Conservation (phyloP, 805 yeast species). For the Wickerhamiella slavikovae region DNA sequence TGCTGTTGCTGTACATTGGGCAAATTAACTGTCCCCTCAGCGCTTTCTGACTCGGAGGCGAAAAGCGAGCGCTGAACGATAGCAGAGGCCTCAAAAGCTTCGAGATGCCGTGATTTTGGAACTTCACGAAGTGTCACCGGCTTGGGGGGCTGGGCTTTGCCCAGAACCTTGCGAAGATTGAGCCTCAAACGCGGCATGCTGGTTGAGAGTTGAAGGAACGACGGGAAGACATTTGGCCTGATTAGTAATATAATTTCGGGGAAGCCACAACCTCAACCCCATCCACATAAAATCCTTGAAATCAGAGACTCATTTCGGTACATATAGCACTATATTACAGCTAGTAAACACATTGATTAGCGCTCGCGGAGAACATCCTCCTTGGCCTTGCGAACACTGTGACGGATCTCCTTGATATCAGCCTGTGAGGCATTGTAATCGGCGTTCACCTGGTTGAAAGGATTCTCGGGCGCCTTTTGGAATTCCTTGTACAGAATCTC, state of each 20-base stretch:
- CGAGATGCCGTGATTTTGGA: too few species aligned
- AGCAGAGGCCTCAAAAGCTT: constrained; percentile 1
- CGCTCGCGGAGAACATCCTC: constrained; percentile 19
- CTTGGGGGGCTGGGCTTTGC: constrained; percentile 10
- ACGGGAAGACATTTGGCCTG: too few species aligned
- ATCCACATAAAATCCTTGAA: too few species aligned
- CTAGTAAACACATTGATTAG: too few species aligned
- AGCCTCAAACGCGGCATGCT: background rate
- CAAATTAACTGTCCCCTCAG: background rate
- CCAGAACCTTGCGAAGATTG: constrained; percentile 9
- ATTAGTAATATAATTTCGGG: too few species aligned
- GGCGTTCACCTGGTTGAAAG: constrained; percentile 60
- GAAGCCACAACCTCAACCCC: too few species aligned
- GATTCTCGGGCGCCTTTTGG: constrained; percentile 62
- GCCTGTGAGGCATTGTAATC: constrained; percentile 37
- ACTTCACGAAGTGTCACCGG: too few species aligned
- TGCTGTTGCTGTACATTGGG: constrained; percentile 3
- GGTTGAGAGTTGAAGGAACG: background rate
- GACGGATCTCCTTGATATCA: constrained; percentile 28
- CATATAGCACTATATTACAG: background rate
- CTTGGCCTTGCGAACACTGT: constrained; percentile 28
- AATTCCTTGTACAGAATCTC: constrained; percentile 59
- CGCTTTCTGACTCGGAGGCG: background rate
- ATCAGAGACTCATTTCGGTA: background rate
- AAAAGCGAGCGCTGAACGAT: background rate